Evolutionary conservation across 495 filamentous ascomycete species (phyloP).

Genomic region (Aspergillus cavernicola): DNA sequence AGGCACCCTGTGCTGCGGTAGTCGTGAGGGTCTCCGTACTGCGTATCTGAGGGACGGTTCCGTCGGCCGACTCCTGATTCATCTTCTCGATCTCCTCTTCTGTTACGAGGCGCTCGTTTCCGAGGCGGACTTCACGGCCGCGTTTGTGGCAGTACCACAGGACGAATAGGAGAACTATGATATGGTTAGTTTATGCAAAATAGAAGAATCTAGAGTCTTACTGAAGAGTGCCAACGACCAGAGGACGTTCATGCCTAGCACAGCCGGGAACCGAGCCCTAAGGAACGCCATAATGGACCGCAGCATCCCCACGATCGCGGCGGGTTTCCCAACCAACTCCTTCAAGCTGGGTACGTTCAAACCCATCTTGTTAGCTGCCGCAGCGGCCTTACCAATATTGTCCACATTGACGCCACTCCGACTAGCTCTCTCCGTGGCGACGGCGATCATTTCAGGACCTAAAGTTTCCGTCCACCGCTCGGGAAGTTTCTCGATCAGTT

Average conservation of each 20-base stretch:
- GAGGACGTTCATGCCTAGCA: slow-evolving; percentile 78
- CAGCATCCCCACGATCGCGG: slow-evolving; percentile 75
- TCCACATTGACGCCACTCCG: slow-evolving; percentile 60
- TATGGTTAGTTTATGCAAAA: background rate
- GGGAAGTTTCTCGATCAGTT: slow-evolving; percentile 79
- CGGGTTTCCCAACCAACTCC: slow-evolving; percentile 80
- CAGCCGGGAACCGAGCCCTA: slow-evolving; percentile 77
- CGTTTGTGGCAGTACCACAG: slow-evolving; percentile 98
- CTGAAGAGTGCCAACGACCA: slow-evolving; percentile 81
- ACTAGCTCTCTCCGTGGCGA: slow-evolving; percentile 64
- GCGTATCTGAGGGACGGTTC: slow-evolving; percentile 28
- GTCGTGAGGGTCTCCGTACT: slow-evolving; percentile 42
- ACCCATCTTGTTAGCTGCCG: slow-evolving; percentile 49
- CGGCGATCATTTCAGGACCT: slow-evolving; percentile 76
- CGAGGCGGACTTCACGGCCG: slow-evolving; percentile 77
- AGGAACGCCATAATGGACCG: slow-evolving; percentile 82
- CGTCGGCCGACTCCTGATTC: slow-evolving; percentile 30
- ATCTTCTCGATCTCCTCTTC: slow-evolving; percentile 45
- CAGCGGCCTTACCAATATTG: slow-evolving; percentile 45
- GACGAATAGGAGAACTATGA: slow-evolving; percentile 77
- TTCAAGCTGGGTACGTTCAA: slow-evolving; percentile 61
- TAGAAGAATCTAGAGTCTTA: slow-evolving; percentile 37
- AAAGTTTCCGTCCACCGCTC: slow-evolving; percentile 70
- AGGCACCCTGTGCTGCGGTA: slow-evolving; percentile 43
- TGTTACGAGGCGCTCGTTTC: slow-evolving; percentile 59